These are phyloP conservation scores for Leishmania martiniquensis DNA, from an alignment of 208 protist species.

Conservation along the genomic window DNA sequence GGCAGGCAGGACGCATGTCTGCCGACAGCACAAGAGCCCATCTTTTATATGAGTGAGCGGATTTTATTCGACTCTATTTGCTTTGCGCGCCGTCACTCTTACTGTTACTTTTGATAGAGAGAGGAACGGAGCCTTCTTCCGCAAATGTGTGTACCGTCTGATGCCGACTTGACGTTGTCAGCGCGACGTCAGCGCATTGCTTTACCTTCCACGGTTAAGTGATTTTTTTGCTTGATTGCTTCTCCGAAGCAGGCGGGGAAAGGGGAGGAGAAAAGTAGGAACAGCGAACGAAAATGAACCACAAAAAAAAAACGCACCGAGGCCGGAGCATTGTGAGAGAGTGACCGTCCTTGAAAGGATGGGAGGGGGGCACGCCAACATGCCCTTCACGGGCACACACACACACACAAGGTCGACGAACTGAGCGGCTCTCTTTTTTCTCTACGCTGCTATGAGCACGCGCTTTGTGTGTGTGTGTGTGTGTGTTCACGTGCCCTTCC, in stretches of 20 bases:
- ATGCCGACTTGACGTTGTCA: not conserved
- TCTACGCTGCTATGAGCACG: no score
- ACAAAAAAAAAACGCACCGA: not conserved
- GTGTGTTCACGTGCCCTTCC: no score
- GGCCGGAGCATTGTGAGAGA: no score
- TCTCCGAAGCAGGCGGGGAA: not conserved
- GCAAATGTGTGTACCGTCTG: not conserved
- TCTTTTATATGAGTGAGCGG: conserved; percentile 1
- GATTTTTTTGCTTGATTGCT: not conserved
- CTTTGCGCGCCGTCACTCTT: no score
- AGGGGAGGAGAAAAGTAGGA: not conserved
- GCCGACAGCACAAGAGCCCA: conserved; percentile 1
- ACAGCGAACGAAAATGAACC: not conserved
- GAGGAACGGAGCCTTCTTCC: no score
- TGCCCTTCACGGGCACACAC: no score
- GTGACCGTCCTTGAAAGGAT: no score
- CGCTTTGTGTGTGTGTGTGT: no score
- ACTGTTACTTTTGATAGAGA: not conserved
- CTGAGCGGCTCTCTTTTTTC: no score
- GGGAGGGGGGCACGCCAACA: no score
- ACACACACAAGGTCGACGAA: not conserved
- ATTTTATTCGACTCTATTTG: no score
- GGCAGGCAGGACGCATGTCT: not conserved
- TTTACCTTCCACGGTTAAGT: conserved; percentile 5
- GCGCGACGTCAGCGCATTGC: not conserved